Evolutionary conservation across 495 filamentous ascomycete genomes (phyloP).

Genomic region (Lasiosphaeria miniovina): DNA sequence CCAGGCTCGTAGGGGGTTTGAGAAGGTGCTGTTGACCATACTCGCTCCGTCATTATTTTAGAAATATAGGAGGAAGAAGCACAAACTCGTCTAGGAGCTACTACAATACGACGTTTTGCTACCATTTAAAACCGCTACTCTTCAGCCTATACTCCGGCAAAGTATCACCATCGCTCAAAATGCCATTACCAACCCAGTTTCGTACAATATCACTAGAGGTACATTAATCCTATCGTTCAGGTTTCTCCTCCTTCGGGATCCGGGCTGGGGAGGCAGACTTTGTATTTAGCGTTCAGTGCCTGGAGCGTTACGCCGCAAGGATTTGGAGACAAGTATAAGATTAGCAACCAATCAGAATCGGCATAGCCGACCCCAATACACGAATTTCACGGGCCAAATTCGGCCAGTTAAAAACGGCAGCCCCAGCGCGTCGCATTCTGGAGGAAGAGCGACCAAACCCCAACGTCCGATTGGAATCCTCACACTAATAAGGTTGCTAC

Average conservation of each 20-base stretch:
- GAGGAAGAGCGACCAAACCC: neutral
- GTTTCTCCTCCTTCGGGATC: slow-evolving; percentile 22
- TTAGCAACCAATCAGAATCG: no score
- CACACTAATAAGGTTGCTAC: neutral
- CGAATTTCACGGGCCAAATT: no score
- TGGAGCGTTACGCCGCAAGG: slow-evolving; percentile 18
- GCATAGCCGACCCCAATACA: no score
- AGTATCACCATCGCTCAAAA: slow-evolving; percentile 3
- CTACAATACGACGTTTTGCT: no score
- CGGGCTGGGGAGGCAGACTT: slow-evolving; percentile 19
- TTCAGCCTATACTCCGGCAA: slow-evolving; percentile 11
- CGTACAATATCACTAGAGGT: no score
- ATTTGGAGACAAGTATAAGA: slow-evolving; percentile 14
- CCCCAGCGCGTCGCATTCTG: slow-evolving; percentile 17
- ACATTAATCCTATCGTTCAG: slow-evolving; percentile 22
- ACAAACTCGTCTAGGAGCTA: slow-evolving; percentile 10
- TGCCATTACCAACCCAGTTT: slow-evolving; percentile 1
- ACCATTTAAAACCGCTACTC: slow-evolving; percentile 2
- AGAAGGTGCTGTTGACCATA: slow-evolving; percentile 18
- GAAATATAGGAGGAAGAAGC: slow-evolving; percentile 18
- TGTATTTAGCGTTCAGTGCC: slow-evolving; percentile 17
- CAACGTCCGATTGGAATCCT: neutral
- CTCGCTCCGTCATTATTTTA: slow-evolving; percentile 18
- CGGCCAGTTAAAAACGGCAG: no score
- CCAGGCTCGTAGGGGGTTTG: slow-evolving; percentile 31